Base-by-base conservation (phyloP, 176 grass and related monocot species). In the Alloteropsis semialata region DNA sequence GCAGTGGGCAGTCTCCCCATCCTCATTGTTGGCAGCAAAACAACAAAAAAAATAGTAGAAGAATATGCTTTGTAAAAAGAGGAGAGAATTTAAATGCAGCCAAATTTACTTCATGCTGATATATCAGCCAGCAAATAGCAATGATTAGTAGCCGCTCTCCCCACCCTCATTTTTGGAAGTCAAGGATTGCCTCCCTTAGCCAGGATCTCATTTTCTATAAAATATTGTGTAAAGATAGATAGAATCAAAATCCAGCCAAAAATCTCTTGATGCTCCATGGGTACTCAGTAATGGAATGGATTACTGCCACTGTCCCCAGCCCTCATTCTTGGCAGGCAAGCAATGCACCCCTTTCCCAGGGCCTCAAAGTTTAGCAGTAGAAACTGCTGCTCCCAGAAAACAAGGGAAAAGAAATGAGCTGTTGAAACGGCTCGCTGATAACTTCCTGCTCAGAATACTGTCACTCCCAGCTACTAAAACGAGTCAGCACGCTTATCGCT, bases 401-500 rank as follows among this genome's bases (percentile, higher is more conserved):
- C 6, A 19, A 42, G 5, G 17, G 1, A 21, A 53, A 22, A 22
- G 22, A 3, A 57, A 57, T 25, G 24, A 57, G 55, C 9, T 25
- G 55, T 25, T 1, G n/a, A 57, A 58, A 58, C 54, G 54, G 54
- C 54, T 56, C 54, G 28, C 66, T 32, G n/a, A n/a, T n/a, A 17
- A 10, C 28, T 17, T 1, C 1, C 38, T 24, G 16, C 30, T 10
- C 15, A 68, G 15, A 53, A 53, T 53, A 21, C 18, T 53, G 18
- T 0, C 49, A 21, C 49, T 8, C 50, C 50, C 50, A 53, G 50
- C 50, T 22, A 51, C 49, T 28, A 44, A 44, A 45, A 45, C 4
- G 38, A 49, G 69, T 48, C 69, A 72, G 69, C 69, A 70, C 67
- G 16, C 41, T 70, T 71, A 71, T 71, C 68, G 68, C 25, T 45